A percentile compares a stretch with the other conserved stretches of the same genome.
These are phyloP conservation scores for Morella rubra DNA, from an alignment of 306 rosid genomes.

Conservation along the genomic window DNA sequence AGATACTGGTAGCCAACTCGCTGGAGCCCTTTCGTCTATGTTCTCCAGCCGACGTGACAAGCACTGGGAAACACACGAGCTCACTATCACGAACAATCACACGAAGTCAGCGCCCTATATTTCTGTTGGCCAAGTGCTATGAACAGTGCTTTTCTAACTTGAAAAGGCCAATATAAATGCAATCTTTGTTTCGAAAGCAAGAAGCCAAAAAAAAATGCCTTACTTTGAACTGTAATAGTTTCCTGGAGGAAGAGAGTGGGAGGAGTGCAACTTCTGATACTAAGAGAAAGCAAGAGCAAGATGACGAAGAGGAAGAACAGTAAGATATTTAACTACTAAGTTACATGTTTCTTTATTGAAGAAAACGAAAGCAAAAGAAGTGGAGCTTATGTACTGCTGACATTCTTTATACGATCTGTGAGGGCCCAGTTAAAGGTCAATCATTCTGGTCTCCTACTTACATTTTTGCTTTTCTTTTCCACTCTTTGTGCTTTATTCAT, in stretches of 20 bases:
- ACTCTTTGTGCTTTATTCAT: slow-evolving; percentile 51
- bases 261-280: slow-evolving; percentile 20
- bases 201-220: slow-evolving; percentile 29
- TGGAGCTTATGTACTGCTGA: slow-evolving; percentile 1
- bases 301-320: slow-evolving; percentile 28
- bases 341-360: slow-evolving; percentile 30
- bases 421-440: slow-evolving; percentile 50
- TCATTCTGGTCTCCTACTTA: slow-evolving; percentile 53
- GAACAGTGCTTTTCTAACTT: slow-evolving; percentile 9
- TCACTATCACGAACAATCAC: slow-evolving; percentile 49
- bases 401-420: slow-evolving; percentile 29
- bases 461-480: slow-evolving; percentile 53
- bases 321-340: slow-evolving; percentile 42
- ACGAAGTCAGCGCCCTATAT: slow-evolving; percentile 8
- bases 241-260: slow-evolving; percentile 14
- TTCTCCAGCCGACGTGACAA: slow-evolving; percentile 57
- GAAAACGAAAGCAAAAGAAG: slow-evolving; percentile 30
- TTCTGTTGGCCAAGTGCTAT: slow-evolving; percentile 7
- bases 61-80: slow-evolving; percentile 51
- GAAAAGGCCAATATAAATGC: neutral
- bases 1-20: slow-evolving; percentile 42
- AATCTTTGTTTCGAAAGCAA: neutral
- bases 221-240: slow-evolving; percentile 26
- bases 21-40: slow-evolving; percentile 72
- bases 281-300: slow-evolving; percentile 29